Evolutionary conservation across 176 grass and related monocot species (phyloP), one percentile per base, ranked within the genome.

Genomic region (Juncus inflexus): DNA sequence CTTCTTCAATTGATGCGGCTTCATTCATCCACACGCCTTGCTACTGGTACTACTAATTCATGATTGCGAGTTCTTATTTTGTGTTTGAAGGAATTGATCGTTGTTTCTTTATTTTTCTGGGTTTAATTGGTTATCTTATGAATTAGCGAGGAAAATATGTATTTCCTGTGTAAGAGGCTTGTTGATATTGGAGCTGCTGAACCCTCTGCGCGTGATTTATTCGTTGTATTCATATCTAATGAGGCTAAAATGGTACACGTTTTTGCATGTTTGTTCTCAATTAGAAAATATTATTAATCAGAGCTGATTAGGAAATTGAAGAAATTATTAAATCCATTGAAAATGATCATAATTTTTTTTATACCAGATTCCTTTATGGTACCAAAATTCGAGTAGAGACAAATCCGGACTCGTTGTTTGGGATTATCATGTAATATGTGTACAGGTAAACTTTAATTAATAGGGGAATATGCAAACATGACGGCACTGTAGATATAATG

Each of bases 401-500:
- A 61, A 60, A 39, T 79, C 86, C 47, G 87, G 82, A 43, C 77
- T 91, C 77, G 80, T 91, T 62, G 16, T 83, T 59, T 97, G 92
- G 87, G 92, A 97, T 78, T 91, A 97, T 81, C 92, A 97, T 79
- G 87, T 89, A 40, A 91, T 91, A 35, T 97, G 92, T 42, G 70
- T 91, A 62, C 84, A 91, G 87, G 87, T 96, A 82, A 77, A 76
- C 15, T 11, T 42, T 37, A 55, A 58, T 73, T 28, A 28, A 28
- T 28, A 28, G 19, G 19, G 19, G 1, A 28, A 28, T 28, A 1
- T 28, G 19, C 19, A 28, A 28, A 28, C 1, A 28, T 1, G 19
- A 28, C 19, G 19, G 19, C 19, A 28, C 19, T 28, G 19, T 28
- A 28, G 19, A 28, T 28, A 28, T 28, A 1, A 0, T 28, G 19